Percentiles rank a stretch among this genome's conserved stretches.
phyloP scores from a whole-genome alignment of 192 early-diverging fungal genomes.

The Allomyces macrogynus region DNA sequence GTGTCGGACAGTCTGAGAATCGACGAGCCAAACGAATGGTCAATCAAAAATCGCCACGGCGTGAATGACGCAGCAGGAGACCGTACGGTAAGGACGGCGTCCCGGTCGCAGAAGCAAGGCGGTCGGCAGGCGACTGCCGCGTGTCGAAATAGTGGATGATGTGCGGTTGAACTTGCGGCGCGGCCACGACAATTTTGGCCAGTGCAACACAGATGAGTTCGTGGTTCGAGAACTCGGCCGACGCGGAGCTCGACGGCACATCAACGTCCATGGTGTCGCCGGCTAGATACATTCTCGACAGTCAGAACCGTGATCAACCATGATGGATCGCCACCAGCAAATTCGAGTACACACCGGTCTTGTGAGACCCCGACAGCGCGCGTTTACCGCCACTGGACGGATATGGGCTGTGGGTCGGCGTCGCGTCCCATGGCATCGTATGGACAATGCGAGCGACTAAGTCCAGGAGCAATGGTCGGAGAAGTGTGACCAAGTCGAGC shows the following conservation, averaged over 20 bases:
- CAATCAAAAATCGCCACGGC: not conserved
- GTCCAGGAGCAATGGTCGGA: conserved; percentile 61
- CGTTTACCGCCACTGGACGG: conserved; percentile 22
- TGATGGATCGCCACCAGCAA: conserved; percentile 6
- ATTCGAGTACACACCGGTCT: conserved; percentile 2
- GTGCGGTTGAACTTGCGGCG: not conserved
- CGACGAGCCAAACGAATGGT: not conserved
- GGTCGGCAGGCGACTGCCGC: not conserved
- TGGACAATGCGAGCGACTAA: conserved; percentile 34
- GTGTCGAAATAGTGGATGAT: not conserved
- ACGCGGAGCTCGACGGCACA: not conserved
- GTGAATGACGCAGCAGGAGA: not conserved
- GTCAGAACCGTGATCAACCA: conserved; percentile 1
- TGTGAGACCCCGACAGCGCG: conserved; percentile 10
- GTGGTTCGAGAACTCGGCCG: not conserved
- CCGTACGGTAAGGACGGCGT: not conserved
- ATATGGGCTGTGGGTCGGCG: too few relatives aligned
- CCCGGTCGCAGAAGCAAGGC: not conserved
- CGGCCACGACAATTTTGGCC: not conserved
- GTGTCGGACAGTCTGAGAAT: not conserved
- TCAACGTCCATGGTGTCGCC: not conserved
- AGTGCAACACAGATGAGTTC: not conserved
- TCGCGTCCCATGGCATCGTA: too few relatives aligned
- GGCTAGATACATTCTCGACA: not conserved
- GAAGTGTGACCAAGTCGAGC: conserved; percentile 17